Conservation (phyloP, 257 asterid species). For the Petunia secreta region DNA sequence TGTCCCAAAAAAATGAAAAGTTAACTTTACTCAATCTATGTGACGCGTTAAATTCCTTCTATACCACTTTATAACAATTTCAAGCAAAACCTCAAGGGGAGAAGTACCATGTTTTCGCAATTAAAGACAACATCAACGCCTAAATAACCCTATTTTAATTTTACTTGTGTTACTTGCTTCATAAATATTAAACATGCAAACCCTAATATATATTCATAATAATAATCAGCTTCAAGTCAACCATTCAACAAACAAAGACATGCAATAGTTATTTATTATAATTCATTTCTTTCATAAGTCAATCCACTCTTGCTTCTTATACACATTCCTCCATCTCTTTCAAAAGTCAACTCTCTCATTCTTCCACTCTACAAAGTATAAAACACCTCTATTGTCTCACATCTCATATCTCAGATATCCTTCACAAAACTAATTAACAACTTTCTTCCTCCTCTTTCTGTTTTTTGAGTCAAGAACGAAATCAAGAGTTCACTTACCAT, state of each 20-base stretch:
- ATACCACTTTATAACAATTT: conserved; percentile 19
- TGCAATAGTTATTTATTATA: not conserved
- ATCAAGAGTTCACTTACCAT: not conserved
- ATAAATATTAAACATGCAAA: not conserved
- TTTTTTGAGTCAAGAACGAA: not conserved
- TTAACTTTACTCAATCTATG: not conserved
- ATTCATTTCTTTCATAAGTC: not conserved
- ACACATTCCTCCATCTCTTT: conserved; percentile 4
- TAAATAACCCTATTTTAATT: not conserved
- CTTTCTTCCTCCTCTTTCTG: not conserved
- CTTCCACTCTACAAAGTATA: not conserved
- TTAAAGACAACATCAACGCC: not conserved
- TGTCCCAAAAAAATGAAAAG: not conserved
- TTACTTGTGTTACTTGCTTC: not conserved
- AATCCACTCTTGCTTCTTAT: not conserved
- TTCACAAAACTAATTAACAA: not conserved
- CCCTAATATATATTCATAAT: not conserved
- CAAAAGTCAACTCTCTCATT: conserved; percentile 3
- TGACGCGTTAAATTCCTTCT: not conserved
- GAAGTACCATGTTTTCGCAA: not conserved
- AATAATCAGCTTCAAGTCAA: not conserved
- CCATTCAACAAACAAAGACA: not conserved
- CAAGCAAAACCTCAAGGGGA: conserved; percentile 16
- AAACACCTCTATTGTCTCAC: not conserved
- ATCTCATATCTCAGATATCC: not conserved